A percentile compares a stretch with the other conserved stretches of the same genome.
These are phyloP conservation scores for Pythium coloratum DNA, from an alignment of 352 stramenopile genomes.

Conservation along the genomic window DNA sequence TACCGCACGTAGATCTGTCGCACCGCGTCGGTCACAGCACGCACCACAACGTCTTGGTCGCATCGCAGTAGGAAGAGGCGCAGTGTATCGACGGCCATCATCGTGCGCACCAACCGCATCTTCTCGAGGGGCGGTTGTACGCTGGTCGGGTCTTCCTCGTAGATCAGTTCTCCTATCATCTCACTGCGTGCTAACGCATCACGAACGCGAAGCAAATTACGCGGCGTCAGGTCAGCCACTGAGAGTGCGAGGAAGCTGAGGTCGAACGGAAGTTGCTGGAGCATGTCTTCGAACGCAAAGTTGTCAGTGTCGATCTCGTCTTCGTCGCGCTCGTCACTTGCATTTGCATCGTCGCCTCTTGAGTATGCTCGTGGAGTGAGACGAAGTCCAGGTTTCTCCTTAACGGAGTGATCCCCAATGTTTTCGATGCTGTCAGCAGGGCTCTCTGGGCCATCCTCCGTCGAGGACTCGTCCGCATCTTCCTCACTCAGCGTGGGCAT, in stretches of 20 bases:
- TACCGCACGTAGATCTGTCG: constrained; percentile 26
- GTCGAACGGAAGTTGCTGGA: constrained; percentile 35
- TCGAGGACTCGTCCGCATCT: constrained; percentile 11
- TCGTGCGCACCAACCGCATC: constrained; percentile 35
- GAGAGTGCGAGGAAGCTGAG: constrained; percentile 34
- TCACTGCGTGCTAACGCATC: constrained; percentile 21
- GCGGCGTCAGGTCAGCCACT: constrained; percentile 25
- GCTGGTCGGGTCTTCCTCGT: not conserved
- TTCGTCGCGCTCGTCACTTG: not conserved
- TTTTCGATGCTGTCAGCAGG: not conserved
- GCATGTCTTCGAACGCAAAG: constrained; percentile 38
- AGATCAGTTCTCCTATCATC: not conserved
- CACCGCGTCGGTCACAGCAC: constrained; percentile 29
- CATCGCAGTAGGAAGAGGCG: constrained; percentile 36
- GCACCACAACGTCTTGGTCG: constrained; percentile 27
- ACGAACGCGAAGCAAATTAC: constrained; percentile 36
- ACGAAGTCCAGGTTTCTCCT: not conserved
- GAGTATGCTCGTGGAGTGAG: not conserved
- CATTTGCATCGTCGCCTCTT: not conserved
- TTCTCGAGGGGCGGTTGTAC: not conserved
- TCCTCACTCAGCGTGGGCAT: constrained; percentile 24
- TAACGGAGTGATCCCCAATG: not conserved
- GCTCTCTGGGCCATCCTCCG: constrained; percentile 3
- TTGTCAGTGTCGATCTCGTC: not conserved
- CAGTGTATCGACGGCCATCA: constrained; percentile 49